phyloP scores from a whole-genome alignment of 768 basidiomycete genomes.

The Boletus rex-veris region DNA sequence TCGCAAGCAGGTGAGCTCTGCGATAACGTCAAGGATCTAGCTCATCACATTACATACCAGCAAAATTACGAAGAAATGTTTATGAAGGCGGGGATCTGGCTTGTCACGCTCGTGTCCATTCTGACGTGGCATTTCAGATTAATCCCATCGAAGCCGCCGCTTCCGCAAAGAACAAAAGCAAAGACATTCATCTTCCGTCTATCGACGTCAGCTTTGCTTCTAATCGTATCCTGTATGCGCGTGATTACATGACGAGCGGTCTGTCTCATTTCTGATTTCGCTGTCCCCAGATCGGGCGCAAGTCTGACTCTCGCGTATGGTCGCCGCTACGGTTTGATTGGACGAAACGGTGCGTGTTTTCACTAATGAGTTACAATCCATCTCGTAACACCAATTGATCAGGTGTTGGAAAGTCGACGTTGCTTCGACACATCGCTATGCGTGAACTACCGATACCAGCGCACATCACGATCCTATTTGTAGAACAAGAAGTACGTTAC shows the following conservation, averaged over 20 bases:
- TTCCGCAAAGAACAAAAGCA: conserved; percentile 88
- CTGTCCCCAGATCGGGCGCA: conserved; percentile 58
- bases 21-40: background rate
- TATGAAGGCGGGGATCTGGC: conserved; percentile 70
- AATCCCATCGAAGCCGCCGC: conserved; percentile 85
- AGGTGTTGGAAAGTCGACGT: conserved; percentile 96
- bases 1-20: conserved; percentile 69
- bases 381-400: background rate
- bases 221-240: conserved; percentile 78
- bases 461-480: conserved; percentile 95
- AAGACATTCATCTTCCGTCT: conserved; percentile 90
- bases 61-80: conserved; percentile 99
- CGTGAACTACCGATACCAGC: conserved; percentile 91
- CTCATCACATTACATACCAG: conserved; percentile 35
- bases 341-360: conserved; percentile 61
- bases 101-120: background rate
- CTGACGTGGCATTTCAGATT: conserved; percentile 45
- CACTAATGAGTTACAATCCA: background rate
- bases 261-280: conserved; percentile 1
- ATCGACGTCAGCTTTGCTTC: conserved; percentile 98
- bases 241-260: background rate
- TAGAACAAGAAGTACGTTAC: conserved; percentile 85
- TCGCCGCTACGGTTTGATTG: conserved; percentile 88
- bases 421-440: conserved; percentile 91
- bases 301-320: conserved; percentile 85